Evolutionary conservation across 106 monocot species (phyloP), one percentile per base, ranked within the genome.

Genomic region (Iris macrosiphon): DNA sequence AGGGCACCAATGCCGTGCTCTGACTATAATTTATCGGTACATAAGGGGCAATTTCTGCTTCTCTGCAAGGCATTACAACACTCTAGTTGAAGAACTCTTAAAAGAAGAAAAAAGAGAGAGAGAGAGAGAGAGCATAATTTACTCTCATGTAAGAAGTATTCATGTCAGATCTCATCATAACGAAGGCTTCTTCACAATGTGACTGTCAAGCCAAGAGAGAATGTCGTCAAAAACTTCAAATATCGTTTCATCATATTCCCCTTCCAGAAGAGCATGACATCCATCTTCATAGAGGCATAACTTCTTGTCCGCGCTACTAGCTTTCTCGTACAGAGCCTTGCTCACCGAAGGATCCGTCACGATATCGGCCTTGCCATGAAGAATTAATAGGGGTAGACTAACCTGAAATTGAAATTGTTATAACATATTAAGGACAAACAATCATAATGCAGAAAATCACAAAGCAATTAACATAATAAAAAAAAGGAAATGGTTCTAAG

Each of bases 321-420:
- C 89, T 45, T 77, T 77, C 40, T 80, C 89, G 57, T 80, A 72
- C 51, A 89, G 49, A 24, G 68, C 77, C 31, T 80, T 89, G 82
- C 89, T 89, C 31, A 74, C 73, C 3, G 83, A 73, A 38, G 89
- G 79, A 77, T 84, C 89, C 4, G 84, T 84, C 7, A 89, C 73
- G 6, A 65, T 30, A 57, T 89, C 89, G 4, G 56, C 63, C 38
- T 84, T 80, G 31, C 89, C 89, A 49, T 89, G 89, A 22, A 89
- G 45, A 47, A 89, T 89, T 6, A 89, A 61, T n/a, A 89, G 62
- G 1, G 89, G 84, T 28, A 89, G 51, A 33, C 80, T 80, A 48
- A 89, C 89, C 89, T 89, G 45, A 18, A 52, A 52, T 52, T 33
- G 33, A 3, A 60, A 30, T n/a, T n/a, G n/a, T n/a, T n/a, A n/a